A percentile compares a stretch with the other conserved stretches of the same genome.
These are phyloP conservation scores for Clonostachys rosea DNA, from an alignment of 2,329 filamentous ascomycete genomes.

Conservation along the genomic window DNA sequence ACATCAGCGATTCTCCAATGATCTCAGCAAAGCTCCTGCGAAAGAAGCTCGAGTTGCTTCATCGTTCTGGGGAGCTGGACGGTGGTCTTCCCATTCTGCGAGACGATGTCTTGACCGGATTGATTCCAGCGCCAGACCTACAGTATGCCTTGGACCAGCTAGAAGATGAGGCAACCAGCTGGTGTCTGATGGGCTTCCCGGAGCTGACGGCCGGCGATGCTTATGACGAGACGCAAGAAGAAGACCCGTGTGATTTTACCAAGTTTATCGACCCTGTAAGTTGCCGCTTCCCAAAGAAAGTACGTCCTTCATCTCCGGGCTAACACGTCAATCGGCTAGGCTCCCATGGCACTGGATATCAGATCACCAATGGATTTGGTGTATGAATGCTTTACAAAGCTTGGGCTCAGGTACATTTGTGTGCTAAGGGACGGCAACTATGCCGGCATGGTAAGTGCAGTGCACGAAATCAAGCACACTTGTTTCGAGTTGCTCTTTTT, in stretches of 20 bases:
- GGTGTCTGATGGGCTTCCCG: slow-evolving; percentile 79
- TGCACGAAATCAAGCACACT: neutral
- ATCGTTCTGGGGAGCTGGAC: slow-evolving; percentile 84
- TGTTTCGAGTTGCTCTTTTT: neutral
- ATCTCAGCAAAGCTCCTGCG: slow-evolving; percentile 75
- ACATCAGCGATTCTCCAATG: slow-evolving; percentile 78
- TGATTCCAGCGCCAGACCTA: slow-evolving; percentile 91
- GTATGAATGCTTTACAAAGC: slow-evolving; percentile 93
- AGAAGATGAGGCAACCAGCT: slow-evolving; percentile 63
- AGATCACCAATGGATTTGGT: slow-evolving; percentile 90
- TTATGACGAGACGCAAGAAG: slow-evolving; percentile 61
- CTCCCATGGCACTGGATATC: slow-evolving; percentile 84
- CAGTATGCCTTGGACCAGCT: slow-evolving; percentile 89
- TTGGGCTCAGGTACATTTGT: slow-evolving; percentile 89
- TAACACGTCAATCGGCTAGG: slow-evolving; percentile 33
- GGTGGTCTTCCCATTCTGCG: slow-evolving; percentile 85
- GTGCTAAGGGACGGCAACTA: slow-evolving; percentile 81
- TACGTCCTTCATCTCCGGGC: neutral
- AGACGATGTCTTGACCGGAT: slow-evolving; percentile 73
- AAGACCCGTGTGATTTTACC: slow-evolving; percentile 79
- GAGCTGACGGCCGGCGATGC: slow-evolving; percentile 28
- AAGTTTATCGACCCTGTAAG: slow-evolving; percentile 82
- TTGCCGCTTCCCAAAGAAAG: slow-evolving; percentile 3
- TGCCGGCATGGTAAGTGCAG: slow-evolving; percentile 70
- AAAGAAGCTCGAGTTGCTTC: slow-evolving; percentile 73